A percentile compares a stretch with the other conserved stretches of the same genome.
These are phyloP conservation scores for Lactarius trivialis DNA, from an alignment of 768 basidiomycete genomes.

Conservation along the genomic window DNA sequence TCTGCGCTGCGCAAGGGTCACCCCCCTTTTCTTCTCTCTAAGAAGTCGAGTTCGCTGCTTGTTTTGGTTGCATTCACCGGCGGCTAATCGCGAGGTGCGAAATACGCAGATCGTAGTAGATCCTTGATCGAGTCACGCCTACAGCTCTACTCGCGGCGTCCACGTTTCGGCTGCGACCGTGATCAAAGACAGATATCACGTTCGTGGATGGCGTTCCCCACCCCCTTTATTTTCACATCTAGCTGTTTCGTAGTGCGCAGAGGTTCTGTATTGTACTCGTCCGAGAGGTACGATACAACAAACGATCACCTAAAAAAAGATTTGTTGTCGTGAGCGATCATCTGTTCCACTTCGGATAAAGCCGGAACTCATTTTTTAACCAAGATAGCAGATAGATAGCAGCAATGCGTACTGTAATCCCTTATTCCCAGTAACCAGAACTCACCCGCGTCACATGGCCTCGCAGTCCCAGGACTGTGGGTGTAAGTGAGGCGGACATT, in stretches of 20 bases:
- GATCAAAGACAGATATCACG: not conserved
- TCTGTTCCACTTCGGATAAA: constrained; percentile 4
- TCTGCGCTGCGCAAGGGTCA: not conserved
- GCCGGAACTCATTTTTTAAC: not conserved
- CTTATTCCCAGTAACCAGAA: not conserved
- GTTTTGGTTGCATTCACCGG: not conserved
- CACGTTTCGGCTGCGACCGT: not conserved
- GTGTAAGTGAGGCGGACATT: not conserved
- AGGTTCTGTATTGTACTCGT: not conserved
- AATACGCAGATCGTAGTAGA: not conserved
- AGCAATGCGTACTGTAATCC: not conserved
- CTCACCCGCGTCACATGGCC: not conserved
- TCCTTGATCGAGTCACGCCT: not conserved
- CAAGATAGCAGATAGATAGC: not conserved
- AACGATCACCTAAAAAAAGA: not conserved
- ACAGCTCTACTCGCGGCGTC: not conserved
- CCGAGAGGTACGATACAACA: not conserved
- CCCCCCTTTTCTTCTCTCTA: not conserved
- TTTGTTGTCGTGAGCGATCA: not conserved
- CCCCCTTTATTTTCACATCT: not conserved
- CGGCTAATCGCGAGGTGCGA: not conserved
- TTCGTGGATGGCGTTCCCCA: not conserved
- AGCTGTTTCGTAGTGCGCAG: not conserved
- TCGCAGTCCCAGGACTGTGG: not conserved
- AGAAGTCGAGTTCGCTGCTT: not conserved